Base-by-base conservation (phyloP, 768 basidiomycete species). In the Rhodotorula paludigena region DNA sequence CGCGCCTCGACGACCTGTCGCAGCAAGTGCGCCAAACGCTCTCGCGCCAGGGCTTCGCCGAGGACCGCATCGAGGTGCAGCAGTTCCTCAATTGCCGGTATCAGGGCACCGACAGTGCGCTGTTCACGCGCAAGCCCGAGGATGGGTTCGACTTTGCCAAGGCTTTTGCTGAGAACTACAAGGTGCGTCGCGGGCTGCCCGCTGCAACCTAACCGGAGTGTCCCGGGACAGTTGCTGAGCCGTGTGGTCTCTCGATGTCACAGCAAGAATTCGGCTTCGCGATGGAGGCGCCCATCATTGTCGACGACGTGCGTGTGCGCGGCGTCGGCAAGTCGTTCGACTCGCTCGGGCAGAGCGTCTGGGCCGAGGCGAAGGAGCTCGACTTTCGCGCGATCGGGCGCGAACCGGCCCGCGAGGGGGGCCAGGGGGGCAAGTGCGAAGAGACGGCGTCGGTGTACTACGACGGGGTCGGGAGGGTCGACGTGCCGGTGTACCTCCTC, bases 281-380 rank as follows among this genome's bases (percentile, higher is more conserved):
- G 68, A 81, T 97, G 33, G 89, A 92, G 69, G 86, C 84, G 42
- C 80, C 81, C 39, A 82, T 96, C 73, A 85, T 90, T 62, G 89
- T 96, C 12, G 93, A 96, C 76, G 93, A 94, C 79, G 81, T 96
- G 28, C 70, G 89, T 85, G 89, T 92, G 16, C 88, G 89, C 49
- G 92, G 90, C 11, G 87, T 90, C 47, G 92, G 93, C 49, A 92
- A 91, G 80, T 92, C 90, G 9, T 90, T 89, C 77, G 88, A 91
- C 75, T 81, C 82, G 12, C 83, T 92, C 8, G 90, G 89, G 0
- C 82, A 86, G 66, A 87, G 88, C 16, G 89, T 92, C 33, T 90
- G 87, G 76, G 80, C 82, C 7, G 90, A 94, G 79, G 81, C 90
- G 14, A 83, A 81, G 12, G 79, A 78, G 39, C 81, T 93, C 54